Evolutionary conservation across 2,329 filamentous ascomycete species (phyloP), one percentile per base, ranked within the genome.

Genomic region (Botryosphaeria agaves): DNA sequence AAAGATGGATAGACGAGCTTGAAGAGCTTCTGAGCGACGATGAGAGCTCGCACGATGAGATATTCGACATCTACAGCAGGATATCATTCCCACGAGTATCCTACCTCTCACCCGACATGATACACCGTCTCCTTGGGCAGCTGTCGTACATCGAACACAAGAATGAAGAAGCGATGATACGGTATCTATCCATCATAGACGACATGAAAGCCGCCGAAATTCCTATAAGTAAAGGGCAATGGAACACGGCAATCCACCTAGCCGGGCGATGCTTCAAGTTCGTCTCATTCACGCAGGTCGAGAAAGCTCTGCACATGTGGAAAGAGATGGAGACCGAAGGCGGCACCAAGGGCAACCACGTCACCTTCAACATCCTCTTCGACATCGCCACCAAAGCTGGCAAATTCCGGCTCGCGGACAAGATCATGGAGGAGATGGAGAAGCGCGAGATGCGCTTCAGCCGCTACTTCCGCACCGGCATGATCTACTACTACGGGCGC

Each of bases 361-460:
- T 84, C n/a, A 92, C 87, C 0, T 91, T 98, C 53, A 93, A 89
- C 47, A 78, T 94, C 28, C 65, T 98, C 8, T 94, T 93, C 42
- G 80, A 94, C 46, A 69, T 83, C 7, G 83, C 89, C 1, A 71
- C 82, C 41, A 91, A 89, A 51, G 73, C 82, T 0, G 79, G 80
- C 23, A 89, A 91, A 45, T 92, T 79, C 40, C 61, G 63, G 1
- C 68, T 95, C 14, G 85, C 84, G 3, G 80, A 94, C 42, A 80
- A 82, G 57, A 69, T 95, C 7, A 72, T 85, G 42, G 64, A 71
- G 33, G 85, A 95, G 55, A 85, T 95, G 75, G 60, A 66, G 29
- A 57, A 51, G 9, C 74, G 89, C 18, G 67, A 69, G 0, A 57
- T 87, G 31, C 51, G 59, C 8, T 74, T 76, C 41, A 80, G 81